A percentile compares a stretch with the other conserved stretches of the same genome.
Conservation (phyloP, 2,329 filamentous ascomycete genomes). For the Pyrenophora teres region DNA sequence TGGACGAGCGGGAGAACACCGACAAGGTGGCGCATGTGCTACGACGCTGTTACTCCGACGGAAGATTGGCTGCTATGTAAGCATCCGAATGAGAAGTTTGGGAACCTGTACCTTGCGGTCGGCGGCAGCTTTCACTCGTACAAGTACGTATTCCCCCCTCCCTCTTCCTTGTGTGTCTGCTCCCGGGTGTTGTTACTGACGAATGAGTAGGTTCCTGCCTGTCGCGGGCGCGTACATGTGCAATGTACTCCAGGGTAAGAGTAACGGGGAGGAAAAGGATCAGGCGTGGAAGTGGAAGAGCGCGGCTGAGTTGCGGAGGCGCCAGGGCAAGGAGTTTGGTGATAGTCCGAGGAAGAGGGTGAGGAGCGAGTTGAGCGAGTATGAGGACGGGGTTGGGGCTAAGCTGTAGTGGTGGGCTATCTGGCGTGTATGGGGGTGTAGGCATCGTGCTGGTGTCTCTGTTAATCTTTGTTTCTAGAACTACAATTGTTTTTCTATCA, state of each 20-base stretch:
- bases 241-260: conserved; percentile 45
- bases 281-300: conserved; percentile 44
- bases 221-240: conserved; percentile 65
- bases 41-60: conserved; percentile 65
- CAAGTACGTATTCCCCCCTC: conserved; percentile 48
- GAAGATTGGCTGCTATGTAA: conserved; percentile 65
- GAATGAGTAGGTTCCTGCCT: conserved; percentile 56
- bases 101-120: conserved; percentile 63
- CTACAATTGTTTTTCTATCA: too few relatives aligned
- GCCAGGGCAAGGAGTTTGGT: conserved; percentile 27
- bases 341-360: conserved; percentile 10
- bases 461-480: too few relatives aligned
- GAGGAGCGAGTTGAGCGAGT: conserved; percentile 20
- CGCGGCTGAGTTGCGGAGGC: conserved; percentile 18
- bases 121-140: conserved; percentile 67
- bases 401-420: conserved; percentile 1
- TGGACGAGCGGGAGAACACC: conserved; percentile 42
- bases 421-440: background rate
- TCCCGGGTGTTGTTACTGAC: background rate
- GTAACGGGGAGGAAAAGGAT: conserved; percentile 47
- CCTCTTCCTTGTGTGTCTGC: too few relatives aligned
- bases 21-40: conserved; percentile 57
- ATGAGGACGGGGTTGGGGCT: conserved; percentile 9
- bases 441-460: too few relatives aligned
- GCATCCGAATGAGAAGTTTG: conserved; percentile 55